Conservation (phyloP, 1,139 yeast genomes). For the Entelexis paramagnoliae region DNA sequence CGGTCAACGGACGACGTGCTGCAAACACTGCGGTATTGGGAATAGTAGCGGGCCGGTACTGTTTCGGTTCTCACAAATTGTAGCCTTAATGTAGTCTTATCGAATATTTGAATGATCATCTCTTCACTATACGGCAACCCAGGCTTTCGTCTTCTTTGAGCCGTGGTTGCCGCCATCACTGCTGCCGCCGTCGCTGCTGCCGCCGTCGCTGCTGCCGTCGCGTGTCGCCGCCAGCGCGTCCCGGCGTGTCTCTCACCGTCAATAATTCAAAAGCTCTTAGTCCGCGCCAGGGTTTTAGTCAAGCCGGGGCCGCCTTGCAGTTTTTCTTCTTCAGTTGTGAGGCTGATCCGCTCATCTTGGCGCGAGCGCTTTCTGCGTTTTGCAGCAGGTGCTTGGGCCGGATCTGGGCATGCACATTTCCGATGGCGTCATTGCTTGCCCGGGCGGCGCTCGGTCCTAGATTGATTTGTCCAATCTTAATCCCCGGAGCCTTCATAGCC, state of each 20-base stretch:
- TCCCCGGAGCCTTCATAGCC: constrained; percentile 22
- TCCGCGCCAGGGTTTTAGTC: background rate
- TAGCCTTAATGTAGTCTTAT: background rate
- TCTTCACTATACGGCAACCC: too few species aligned
- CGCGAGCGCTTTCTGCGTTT: constrained; percentile 11
- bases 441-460: constrained; percentile 12
- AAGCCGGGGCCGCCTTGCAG: background rate
- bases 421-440: background rate
- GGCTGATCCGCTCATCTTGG: constrained; percentile 5
- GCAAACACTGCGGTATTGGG: constrained; percentile 12
- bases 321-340: constrained; percentile 4
- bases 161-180: background rate
- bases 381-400: constrained; percentile 6
- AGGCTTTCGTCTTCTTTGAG: background rate
- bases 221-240: too few species aligned
- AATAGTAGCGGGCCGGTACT: background rate
- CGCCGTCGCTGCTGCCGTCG: too few species aligned
- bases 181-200: too few species aligned
- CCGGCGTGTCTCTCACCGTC: too few species aligned
- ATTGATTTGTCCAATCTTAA: constrained; percentile 22
- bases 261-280: background rate
- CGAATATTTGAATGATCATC: too few species aligned
- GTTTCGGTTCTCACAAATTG: background rate
- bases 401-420: background rate
- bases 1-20: constrained; percentile 17